Base-by-base conservation (phyloP, 2,329 filamentous ascomycete species). In the Cytospora paraplurivora region DNA sequence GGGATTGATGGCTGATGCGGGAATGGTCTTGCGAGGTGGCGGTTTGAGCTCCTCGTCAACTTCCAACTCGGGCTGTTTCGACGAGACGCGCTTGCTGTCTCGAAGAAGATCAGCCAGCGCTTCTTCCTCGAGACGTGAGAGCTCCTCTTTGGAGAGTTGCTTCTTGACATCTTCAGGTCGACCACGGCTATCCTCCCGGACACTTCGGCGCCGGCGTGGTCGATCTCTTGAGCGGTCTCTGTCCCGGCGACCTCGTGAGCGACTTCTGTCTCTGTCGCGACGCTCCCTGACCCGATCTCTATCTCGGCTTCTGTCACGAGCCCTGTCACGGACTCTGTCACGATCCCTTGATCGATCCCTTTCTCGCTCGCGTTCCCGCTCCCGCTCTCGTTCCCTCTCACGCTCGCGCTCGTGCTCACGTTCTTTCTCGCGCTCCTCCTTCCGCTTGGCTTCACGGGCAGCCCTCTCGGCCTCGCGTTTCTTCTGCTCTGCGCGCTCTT, bases 1-100 rank as follows among this genome's bases (percentile, higher is more conserved):
- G 1, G 85, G 85, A 62, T 85, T 80, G 63, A 87, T 87, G 35
- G 85, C 85, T 21, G 85, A 87, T 5, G 81, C 81, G 0, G 84
- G 84, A 76, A 72, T 81, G 55, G 70, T 71, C 67, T 76, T 82
- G 78, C 72, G 76, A 1, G 83, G 85, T 1, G 85, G 85, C 3
- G 85, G 85, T 2, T 79, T 81, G 33, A 87, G 74, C 15, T 81
- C 79, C 56, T 82, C 77, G 64, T 87, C 85, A 47, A 86, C 76
- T 67, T 87, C 85, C 53, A 85, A 70, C 68, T 86, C 85, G 8
- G 79, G 81, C 61, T 81, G 78, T 64, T 82, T 81, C 3, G 77
- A 74, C 4, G 77, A 72, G 33, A 78, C 76, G 51, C 80, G 79
- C 59, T 80, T 84, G 72, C 84, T 86, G 69, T 87, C 85, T n/a